Evolutionary conservation across 495 filamentous ascomycete species (phyloP), one percentile per base, ranked within the genome.

Genomic region (Poronia punctata): DNA sequence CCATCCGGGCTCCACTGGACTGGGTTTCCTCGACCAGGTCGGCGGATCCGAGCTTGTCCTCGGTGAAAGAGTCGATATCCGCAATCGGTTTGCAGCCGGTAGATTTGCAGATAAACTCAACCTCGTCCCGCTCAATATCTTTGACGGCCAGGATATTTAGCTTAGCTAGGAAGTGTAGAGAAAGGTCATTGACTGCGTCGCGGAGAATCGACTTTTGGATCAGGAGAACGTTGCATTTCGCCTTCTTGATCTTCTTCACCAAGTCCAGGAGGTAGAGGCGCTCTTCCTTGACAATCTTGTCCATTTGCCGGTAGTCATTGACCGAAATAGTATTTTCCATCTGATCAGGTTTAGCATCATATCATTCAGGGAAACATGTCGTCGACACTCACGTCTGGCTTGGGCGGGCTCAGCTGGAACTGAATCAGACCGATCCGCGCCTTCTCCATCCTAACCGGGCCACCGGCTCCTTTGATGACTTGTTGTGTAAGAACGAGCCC

Each of bases 161-260:
- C 59, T 94, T 95, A 43, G 92, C 85, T 45, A 98, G 83, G 76
- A 96, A 98, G 71, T 98, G 92, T 39, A 97, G 74, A 37, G 85
- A 88, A 16, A 97, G 78, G 49, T 97, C 92, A 70, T 98, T 97
- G 65, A 98, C 88, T 31, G 92, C 92, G 58, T 98, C 92, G 52
- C 92, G 79, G 30, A 98, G 79, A 50, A 98, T 98, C 12, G 90
- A 96, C 66, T 98, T 98, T 59, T 98, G 92, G 51, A 98, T 96
- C 50, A 98, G 74, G 38, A 98, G 80, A 22, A 98, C 93, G 56
- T 98, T 98, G 72, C 92, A 98, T 68, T 96, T 96, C 52, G 88
- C 89, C 74, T 95, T 97, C 70, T 96, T 95, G 68, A 98, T 98
- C 77, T 96, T 98, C 79, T 98, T 98, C 56, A 88, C 88, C 79